These are phyloP conservation scores for Macrophomina phaseolina DNA, from an alignment of 2,329 filamentous ascomycete species.

Conservation along the genomic window DNA sequence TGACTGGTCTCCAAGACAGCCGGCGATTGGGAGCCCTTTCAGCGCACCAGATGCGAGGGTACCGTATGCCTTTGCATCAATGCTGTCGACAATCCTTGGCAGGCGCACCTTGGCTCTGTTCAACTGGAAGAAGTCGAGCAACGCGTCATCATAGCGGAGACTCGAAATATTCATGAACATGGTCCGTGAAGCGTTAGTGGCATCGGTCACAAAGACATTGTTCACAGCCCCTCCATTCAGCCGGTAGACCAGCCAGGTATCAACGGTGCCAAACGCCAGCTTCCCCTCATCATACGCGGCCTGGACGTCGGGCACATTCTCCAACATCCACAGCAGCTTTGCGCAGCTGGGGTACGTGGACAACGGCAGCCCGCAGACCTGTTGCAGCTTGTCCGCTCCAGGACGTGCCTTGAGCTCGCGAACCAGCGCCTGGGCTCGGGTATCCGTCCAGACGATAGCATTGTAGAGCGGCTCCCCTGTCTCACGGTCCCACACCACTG, in stretches of 20 bases:
- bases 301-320: conserved; percentile 68
- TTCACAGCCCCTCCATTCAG: conserved; percentile 71
- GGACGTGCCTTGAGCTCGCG: conserved; percentile 70
- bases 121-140: conserved; percentile 77
- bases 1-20: conserved; percentile 81
- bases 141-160: conserved; percentile 73
- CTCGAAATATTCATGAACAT: conserved; percentile 89
- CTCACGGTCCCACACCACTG: conserved; percentile 76
- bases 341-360: conserved; percentile 83
- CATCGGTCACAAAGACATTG: conserved; percentile 76
- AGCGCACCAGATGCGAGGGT: conserved; percentile 66
- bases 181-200: conserved; percentile 80
- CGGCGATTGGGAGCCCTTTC: conserved; percentile 70
- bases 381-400: conserved; percentile 68
- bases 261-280: conserved; percentile 80
- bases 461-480: conserved; percentile 80
- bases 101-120: conserved; percentile 70
- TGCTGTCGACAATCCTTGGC: conserved; percentile 77
- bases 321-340: conserved; percentile 80
- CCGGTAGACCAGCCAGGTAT: conserved; percentile 81
- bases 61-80: conserved; percentile 72
- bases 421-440: conserved; percentile 73
- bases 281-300: conserved; percentile 73
- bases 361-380: conserved; percentile 75
- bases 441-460: conserved; percentile 85